Conservation (phyloP, 352 stramenopile genomes). For the Phytophthora chlamydospora region DNA sequence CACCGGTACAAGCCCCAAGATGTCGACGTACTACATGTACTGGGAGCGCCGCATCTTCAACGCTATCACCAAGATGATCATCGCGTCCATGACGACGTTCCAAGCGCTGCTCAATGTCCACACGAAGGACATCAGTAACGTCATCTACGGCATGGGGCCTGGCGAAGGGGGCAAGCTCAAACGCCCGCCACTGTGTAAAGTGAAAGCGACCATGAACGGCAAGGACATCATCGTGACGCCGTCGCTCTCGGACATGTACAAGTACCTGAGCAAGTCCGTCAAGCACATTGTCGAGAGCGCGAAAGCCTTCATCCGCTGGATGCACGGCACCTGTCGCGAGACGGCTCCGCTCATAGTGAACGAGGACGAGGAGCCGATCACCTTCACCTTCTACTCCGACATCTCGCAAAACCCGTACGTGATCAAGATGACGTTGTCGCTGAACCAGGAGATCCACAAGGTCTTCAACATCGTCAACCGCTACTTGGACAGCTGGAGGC, state of each 20-base stretch:
- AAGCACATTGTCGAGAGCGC: slow-evolving; percentile 95
- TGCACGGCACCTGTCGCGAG: slow-evolving; percentile 94
- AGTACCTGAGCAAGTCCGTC: slow-evolving; percentile 94
- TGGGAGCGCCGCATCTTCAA: slow-evolving; percentile 98
- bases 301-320: slow-evolving; percentile 95
- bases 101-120: slow-evolving; percentile 92
- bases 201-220: slow-evolving; percentile 94
- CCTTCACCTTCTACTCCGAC: slow-evolving; percentile 95
- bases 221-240: slow-evolving; percentile 96
- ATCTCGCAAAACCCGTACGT: slow-evolving; percentile 96
- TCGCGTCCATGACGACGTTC: slow-evolving; percentile 95
- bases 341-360: slow-evolving; percentile 87
- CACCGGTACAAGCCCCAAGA: slow-evolving; percentile 88
- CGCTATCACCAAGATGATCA: slow-evolving; percentile 96
- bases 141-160: slow-evolving; percentile 44
- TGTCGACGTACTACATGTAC: slow-evolving; percentile 97
- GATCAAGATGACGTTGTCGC: slow-evolving; percentile 94
- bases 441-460: slow-evolving; percentile 95
- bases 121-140: slow-evolving; percentile 82
- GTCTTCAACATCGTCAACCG: slow-evolving; percentile 95
- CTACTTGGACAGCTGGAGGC: slow-evolving; percentile 94
- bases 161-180: slow-evolving; percentile 79
- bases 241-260: slow-evolving; percentile 95
- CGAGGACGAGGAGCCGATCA: slow-evolving; percentile 94
- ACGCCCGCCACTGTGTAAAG: slow-evolving; percentile 91